Evolutionary conservation across 129 eudicot genomes (phyloP), one percentile per base, ranked within the genome.

Genomic region (Tagetes patula): DNA sequence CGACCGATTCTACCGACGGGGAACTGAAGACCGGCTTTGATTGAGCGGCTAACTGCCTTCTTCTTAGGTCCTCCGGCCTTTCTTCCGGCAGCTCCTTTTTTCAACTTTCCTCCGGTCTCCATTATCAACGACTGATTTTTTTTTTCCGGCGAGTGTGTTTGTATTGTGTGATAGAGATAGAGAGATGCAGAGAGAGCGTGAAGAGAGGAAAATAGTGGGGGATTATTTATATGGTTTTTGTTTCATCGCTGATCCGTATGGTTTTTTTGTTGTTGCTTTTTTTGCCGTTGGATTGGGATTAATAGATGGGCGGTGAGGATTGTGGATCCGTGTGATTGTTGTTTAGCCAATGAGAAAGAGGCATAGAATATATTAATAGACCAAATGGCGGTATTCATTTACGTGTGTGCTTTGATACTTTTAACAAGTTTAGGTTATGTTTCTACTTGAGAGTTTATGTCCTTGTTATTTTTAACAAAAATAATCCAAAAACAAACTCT

Each of bases 1-100:
- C 89, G 85, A 3, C 87, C 89, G 66, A 87, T 77, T 58, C 93
- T 82, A 1, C 93, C 93, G 67, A 87, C 93, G 32, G 87, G 93
- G 42, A 87, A 87, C 82, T 82, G 87, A 4, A 87, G 87, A 1
- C 93, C 93, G 75, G 93, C 89, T 48, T 82, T 87, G 27, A 79
- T 82, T 71, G 91, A 86, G 42, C 86, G 84, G 66, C 86, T 53
- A 13, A 84, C 86, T 1, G 87, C 67, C 77, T 78, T 81, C 82
- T 86, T 86, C 81, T 79, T 84, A 1, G 88, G 85, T 62, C 91
- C 91, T 39, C 87, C 87, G 9, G 71, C 87, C 59, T 80, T 83
- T 46, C 91, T 80, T 8, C 91, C 86, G 5, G 68, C 86, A 30
- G 88, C 91, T 3, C 84, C 85, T 48, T 80, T 83, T 73, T 83